Conservation (phyloP, 371 early-diverging fungal species). For the Amoeboradix gromovi region DNA sequence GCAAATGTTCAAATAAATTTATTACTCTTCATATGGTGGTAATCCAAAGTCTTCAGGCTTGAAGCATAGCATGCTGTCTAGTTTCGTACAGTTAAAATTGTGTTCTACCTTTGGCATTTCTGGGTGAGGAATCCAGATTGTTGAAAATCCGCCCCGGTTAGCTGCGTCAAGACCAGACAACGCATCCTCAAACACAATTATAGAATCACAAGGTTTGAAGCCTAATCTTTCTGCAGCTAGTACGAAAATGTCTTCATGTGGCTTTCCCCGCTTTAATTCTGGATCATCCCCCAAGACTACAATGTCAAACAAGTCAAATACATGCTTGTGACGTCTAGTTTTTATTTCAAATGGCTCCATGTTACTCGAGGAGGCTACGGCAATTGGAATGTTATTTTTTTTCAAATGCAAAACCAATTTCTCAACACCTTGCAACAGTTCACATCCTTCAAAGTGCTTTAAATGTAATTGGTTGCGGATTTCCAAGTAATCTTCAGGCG, state of each 20-base stretch:
- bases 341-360: not conserved
- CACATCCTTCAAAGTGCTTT: not conserved
- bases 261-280: not conserved
- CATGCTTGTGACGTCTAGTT: not conserved
- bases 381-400: not conserved
- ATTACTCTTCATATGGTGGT: not conserved
- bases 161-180: not conserved
- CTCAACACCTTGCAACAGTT: not conserved
- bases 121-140: not conserved
- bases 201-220: not conserved
- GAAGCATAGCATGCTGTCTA: not conserved
- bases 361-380: not conserved
- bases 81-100: not conserved
- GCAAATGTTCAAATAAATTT: not conserved
- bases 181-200: not conserved
- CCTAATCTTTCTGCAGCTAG: not conserved
- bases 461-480: not conserved
- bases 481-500: not conserved
- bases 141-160: not conserved
- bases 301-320: not conserved
- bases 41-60: not conserved
- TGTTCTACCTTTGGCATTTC: not conserved
- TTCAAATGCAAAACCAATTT: not conserved
- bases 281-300: constrained; percentile 1
- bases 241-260: not conserved